Conservation (phyloP, 2,329 filamentous ascomycete genomes). For the Ceratocystis alfenasii region DNA sequence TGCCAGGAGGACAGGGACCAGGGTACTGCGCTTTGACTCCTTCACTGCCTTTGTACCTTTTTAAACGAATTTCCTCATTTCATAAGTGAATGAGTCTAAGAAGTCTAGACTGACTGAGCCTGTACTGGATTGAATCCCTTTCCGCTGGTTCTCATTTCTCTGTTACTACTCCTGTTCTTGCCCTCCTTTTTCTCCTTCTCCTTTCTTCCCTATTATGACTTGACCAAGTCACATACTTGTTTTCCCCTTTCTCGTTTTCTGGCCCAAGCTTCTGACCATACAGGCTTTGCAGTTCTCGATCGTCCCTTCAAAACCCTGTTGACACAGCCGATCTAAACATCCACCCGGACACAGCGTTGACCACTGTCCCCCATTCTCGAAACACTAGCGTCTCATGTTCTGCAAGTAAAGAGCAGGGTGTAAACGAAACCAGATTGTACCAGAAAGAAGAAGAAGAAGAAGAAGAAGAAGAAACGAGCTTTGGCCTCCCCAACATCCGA, state of each 20-base stretch:
- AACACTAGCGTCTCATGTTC: constrained; percentile 20
- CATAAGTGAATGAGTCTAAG: constrained; percentile 1
- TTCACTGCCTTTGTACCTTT: constrained; percentile 9
- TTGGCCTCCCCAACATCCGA: background rate
- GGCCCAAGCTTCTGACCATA: background rate
- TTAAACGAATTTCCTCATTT: constrained; percentile 9
- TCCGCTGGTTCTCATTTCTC: background rate
- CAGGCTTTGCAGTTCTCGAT: constrained; percentile 4
- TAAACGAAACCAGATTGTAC: background rate
- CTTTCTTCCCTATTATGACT: background rate
- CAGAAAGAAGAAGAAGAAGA: background rate
- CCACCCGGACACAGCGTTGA: background rate
- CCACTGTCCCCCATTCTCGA: constrained; percentile 13
- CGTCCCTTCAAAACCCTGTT: constrained; percentile 15
- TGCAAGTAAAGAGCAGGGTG: constrained; percentile 3
- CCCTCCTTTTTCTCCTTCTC: background rate
- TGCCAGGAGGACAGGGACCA: background rate
- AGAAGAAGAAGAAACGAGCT: background rate
- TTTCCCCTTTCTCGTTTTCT: background rate
- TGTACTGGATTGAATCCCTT: background rate
- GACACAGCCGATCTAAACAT: constrained; percentile 12
- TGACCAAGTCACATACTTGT: background rate
- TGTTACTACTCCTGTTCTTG: background rate
- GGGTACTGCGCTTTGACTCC: constrained; percentile 17
- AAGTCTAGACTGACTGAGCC: constrained; percentile 6